These are phyloP conservation scores for Fraxinus angustifolia DNA, from an alignment of 305 asterid genomes.

Conservation along the genomic window DNA sequence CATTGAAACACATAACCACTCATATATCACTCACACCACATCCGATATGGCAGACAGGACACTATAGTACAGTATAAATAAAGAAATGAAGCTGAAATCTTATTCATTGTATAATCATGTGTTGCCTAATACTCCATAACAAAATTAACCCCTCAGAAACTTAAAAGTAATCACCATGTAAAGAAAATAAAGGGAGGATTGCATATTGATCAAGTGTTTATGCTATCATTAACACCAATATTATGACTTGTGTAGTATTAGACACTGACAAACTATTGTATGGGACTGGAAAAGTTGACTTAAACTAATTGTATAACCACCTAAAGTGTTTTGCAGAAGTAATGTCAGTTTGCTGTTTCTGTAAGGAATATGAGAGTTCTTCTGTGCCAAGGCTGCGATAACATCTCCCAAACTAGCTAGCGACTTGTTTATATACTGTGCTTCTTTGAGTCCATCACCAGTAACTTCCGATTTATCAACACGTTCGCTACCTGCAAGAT, in stretches of 20 bases:
- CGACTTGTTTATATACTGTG: constrained; percentile 68
- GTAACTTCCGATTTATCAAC: constrained; percentile 66
- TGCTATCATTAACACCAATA: not conserved
- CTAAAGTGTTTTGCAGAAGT: constrained; percentile 80
- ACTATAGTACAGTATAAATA: not conserved
- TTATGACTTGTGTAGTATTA: not conserved
- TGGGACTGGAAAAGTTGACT: not conserved
- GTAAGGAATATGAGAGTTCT: constrained; percentile 75
- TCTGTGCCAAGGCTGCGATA: constrained; percentile 78
- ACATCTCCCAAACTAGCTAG: constrained; percentile 84
- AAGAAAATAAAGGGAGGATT: not conserved
- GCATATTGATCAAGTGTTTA: not conserved
- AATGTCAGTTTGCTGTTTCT: constrained; percentile 87
- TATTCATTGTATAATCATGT: not conserved
- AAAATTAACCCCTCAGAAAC: not conserved
- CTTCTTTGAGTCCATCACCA: constrained; percentile 69
- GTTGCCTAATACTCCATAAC: not conserved
- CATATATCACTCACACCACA: no score
- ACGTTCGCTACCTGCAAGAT: constrained; percentile 85
- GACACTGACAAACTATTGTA: not conserved
- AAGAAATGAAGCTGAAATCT: not conserved
- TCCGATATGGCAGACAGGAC: not conserved
- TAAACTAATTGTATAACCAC: constrained; percentile 26
- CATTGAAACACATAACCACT: no score
- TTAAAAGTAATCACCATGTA: not conserved